phyloP scores from a whole-genome alignment of 2,329 filamentous ascomycete genomes.

The Fusarium drepaniforme region DNA sequence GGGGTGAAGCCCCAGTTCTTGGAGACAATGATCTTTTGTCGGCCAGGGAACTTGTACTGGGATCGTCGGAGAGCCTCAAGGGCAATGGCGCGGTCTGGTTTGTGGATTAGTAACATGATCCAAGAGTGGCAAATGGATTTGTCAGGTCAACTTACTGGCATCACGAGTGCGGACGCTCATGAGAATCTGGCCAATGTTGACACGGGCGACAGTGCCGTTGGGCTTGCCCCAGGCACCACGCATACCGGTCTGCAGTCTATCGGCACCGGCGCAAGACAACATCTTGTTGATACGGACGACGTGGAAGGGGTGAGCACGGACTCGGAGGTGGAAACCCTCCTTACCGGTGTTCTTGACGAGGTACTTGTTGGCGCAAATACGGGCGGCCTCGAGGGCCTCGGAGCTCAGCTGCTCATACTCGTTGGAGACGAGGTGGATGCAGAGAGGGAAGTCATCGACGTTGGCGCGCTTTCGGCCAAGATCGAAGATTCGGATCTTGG shows the following conservation, averaged over 20 bases:
- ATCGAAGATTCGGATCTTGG: slow-evolving; percentile 97
- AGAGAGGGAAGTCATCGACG: slow-evolving; percentile 99
- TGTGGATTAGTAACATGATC: slow-evolving; percentile 42
- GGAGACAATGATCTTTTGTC: slow-evolving; percentile 99
- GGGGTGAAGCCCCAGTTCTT: slow-evolving; percentile 99
- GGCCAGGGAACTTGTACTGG: slow-evolving; percentile 99
- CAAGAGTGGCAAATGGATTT: slow-evolving; percentile 21
- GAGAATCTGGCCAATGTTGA: slow-evolving; percentile 99
- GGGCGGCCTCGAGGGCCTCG: slow-evolving; percentile 98
- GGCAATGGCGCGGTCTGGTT: slow-evolving; percentile 84
- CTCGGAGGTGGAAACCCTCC: slow-evolving; percentile 80
- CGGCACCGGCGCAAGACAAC: slow-evolving; percentile 99
- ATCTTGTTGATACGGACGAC: slow-evolving; percentile 99
- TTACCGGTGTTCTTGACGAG: slow-evolving; percentile 79
- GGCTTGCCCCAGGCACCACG: slow-evolving; percentile 99
- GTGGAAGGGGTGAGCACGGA: slow-evolving; percentile 98
- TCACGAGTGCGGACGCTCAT: slow-evolving; percentile 98
- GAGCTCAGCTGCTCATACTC: slow-evolving; percentile 99
- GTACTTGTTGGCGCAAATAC: slow-evolving; percentile 99
- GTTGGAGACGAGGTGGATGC: slow-evolving; percentile 99
- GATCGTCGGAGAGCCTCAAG: slow-evolving; percentile 99
- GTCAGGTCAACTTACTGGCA: slow-evolving; percentile 71
- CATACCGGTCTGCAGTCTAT: slow-evolving; percentile 99
- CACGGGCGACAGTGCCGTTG: slow-evolving; percentile 98
- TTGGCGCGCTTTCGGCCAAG: slow-evolving; percentile 98